phyloP scores from a whole-genome alignment of 805 yeast genomes.

The Brettanomyces sp. region DNA sequence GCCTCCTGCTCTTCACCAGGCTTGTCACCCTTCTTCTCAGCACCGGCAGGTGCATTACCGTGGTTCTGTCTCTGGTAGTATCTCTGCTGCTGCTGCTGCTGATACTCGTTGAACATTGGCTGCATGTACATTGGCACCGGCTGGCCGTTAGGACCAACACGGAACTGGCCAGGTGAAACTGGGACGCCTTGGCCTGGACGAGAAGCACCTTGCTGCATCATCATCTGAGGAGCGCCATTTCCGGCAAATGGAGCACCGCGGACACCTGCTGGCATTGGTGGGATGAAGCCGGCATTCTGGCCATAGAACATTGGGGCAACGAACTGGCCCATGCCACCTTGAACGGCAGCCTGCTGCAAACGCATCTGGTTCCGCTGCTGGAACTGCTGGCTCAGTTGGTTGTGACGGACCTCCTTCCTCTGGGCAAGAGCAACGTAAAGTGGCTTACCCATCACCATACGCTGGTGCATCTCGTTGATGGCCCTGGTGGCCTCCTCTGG shows the following conservation, averaged over 20 bases:
- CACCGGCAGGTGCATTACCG: constrained; percentile 21
- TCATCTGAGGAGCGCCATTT: constrained; percentile 67
- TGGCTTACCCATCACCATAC: constrained; percentile 91
- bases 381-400: constrained; percentile 94
- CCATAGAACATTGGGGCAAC: constrained; percentile 81
- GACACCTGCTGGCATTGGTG: constrained; percentile 39
- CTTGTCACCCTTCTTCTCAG: constrained; percentile 1
- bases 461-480: constrained; percentile 95
- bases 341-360: constrained; percentile 92
- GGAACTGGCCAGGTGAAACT: constrained; percentile 47
- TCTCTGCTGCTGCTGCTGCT: constrained; percentile 38
- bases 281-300: constrained; percentile 72
- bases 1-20: constrained; percentile 17
- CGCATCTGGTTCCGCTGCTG: constrained; percentile 98
- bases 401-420: constrained; percentile 95
- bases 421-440: constrained; percentile 98
- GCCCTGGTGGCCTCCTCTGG: constrained; percentile 99
- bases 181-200: constrained; percentile 52
- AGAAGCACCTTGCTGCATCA: constrained; percentile 56
- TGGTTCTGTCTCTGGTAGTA: constrained; percentile 7
- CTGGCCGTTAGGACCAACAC: constrained; percentile 76
- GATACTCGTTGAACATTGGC: constrained; percentile 64
- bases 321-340: constrained; percentile 79
- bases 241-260: constrained; percentile 74
- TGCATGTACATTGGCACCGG: constrained; percentile 79